A percentile compares a stretch with the other conserved stretches of the same genome.
Evolutionary conservation across 169 alveolate species (phyloP).

Genomic region (Babesia bigemina): DNA sequence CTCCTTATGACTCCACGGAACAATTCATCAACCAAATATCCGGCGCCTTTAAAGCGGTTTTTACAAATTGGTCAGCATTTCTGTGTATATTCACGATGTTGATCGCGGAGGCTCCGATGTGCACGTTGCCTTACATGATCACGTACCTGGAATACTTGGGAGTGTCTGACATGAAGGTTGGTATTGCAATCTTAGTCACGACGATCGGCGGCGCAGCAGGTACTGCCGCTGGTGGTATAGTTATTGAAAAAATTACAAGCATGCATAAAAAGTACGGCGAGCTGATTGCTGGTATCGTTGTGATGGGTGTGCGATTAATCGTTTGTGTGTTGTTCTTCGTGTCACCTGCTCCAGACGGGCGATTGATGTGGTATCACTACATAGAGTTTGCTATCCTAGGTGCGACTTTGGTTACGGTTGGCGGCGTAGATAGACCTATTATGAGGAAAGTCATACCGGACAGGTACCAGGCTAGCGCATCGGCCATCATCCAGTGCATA

Average conservation of each 20-base stretch:
- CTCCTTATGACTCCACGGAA: background rate
- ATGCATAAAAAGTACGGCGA: slow-evolving; percentile 83
- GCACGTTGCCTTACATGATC: slow-evolving; percentile 86
- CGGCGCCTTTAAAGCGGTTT: background rate
- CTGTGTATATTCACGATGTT: slow-evolving; percentile 53
- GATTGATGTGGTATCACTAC: slow-evolving; percentile 49
- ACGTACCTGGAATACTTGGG: slow-evolving; percentile 89
- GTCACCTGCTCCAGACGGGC: slow-evolving; percentile 65
- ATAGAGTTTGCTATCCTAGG: slow-evolving; percentile 80
- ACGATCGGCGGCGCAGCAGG: slow-evolving; percentile 87
- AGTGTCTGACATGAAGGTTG: slow-evolving; percentile 84
- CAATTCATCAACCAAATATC: slow-evolving; percentile 13
- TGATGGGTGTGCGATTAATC: slow-evolving; percentile 76
- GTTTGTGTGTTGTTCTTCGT: slow-evolving; percentile 70
- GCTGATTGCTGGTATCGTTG: slow-evolving; percentile 81
- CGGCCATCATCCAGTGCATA: slow-evolving; percentile 80
- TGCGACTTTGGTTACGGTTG: slow-evolving; percentile 86
- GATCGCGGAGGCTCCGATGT: slow-evolving; percentile 88
- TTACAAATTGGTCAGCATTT: background rate
- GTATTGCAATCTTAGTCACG: slow-evolving; percentile 79
- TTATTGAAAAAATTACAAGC: slow-evolving; percentile 81
- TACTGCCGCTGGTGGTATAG: slow-evolving; percentile 88
- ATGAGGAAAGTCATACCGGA: slow-evolving; percentile 86
- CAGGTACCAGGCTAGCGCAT: slow-evolving; percentile 86
- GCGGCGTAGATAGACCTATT: slow-evolving; percentile 87